These are phyloP conservation scores for Ceratocystiopsis brevicomis DNA, from an alignment of 2,329 filamentous ascomycete species.

Conservation along the genomic window DNA sequence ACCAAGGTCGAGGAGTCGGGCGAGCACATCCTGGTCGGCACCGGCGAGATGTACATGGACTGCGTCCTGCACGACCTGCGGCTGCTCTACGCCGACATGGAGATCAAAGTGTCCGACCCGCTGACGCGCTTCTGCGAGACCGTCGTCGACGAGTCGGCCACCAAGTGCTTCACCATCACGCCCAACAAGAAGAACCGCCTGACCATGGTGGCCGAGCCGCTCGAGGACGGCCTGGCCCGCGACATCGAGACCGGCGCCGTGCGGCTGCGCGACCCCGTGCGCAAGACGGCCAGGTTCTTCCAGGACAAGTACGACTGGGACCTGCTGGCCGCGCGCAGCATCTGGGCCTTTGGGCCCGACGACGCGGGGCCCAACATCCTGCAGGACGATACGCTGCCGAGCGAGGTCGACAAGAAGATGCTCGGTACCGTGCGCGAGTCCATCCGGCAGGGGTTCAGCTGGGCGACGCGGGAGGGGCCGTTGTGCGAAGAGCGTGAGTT, in stretches of 20 bases:
- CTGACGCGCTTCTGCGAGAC: constrained; percentile 97
- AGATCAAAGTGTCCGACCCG: constrained; percentile 95
- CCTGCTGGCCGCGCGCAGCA: constrained; percentile 77
- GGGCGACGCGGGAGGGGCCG: constrained; percentile 88
- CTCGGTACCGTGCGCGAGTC: constrained; percentile 77
- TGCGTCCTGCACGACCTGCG: constrained; percentile 91
- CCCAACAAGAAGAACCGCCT: constrained; percentile 99
- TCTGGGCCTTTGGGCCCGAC: constrained; percentile 96
- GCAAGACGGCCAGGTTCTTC: constrained; percentile 90
- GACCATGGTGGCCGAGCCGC: constrained; percentile 91
- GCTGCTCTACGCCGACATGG: constrained; percentile 92
- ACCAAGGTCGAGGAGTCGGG: constrained; percentile 98
- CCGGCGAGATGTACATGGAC: constrained; percentile 98
- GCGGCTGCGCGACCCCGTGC: constrained; percentile 78
- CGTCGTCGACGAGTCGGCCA: constrained; percentile 88
- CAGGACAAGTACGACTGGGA: constrained; percentile 97
- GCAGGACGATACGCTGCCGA: constrained; percentile 87
- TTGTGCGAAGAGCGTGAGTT: constrained; percentile 89
- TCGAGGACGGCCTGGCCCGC: constrained; percentile 84
- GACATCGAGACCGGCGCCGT: constrained; percentile 87
- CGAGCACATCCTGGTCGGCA: constrained; percentile 87
- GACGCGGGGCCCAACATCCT: constrained; percentile 89
- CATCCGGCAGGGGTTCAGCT: constrained; percentile 88
- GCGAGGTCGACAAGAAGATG: constrained; percentile 84
- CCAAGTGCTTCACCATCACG: constrained; percentile 93